Evolutionary conservation across 371 early-diverging fungal species (phyloP).

Genomic region (Haplosporangium sp.): DNA sequence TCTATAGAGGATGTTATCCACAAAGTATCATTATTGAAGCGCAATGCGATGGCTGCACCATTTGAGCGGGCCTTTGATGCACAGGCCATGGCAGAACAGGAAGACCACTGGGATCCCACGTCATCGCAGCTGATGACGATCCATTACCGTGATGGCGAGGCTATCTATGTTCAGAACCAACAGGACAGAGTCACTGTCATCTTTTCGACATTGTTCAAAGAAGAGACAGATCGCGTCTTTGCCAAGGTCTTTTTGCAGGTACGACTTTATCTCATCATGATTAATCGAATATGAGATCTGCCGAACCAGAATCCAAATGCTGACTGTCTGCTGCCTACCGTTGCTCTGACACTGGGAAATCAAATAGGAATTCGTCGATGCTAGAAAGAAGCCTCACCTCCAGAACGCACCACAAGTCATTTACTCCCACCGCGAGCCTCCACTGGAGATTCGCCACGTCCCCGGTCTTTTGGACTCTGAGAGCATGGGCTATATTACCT

Average conservation of each 20-base stretch:
- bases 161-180: conserved; percentile 90
- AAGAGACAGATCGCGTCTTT: conserved; percentile 94
- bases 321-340: not conserved
- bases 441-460: conserved; percentile 91
- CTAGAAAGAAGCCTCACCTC: conserved; percentile 87
- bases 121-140: conserved; percentile 85
- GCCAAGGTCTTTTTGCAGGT: conserved; percentile 97
- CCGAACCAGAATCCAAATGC: too few relatives aligned
- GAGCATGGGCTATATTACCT: conserved; percentile 92
- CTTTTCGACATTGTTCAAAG: conserved; percentile 95
- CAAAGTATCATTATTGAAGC: conserved; percentile 88
- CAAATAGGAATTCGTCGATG: conserved; percentile 95
- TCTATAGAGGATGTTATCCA: conserved; percentile 76
- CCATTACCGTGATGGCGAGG: conserved; percentile 93
- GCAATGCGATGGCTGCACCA: conserved; percentile 93
- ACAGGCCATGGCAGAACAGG: conserved; percentile 81
- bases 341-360: not conserved
- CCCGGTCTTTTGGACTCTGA: conserved; percentile 78
- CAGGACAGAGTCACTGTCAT: conserved; percentile 97
- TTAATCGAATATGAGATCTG: too few relatives aligned
- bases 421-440: conserved; percentile 92
- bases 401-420: conserved; percentile 97
- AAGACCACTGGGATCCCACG: conserved; percentile 66
- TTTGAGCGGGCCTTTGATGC: conserved; percentile 91
- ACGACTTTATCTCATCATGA: conserved; percentile 5